Percentiles rank a stretch among this genome's conserved stretches.
Evolutionary conservation across 495 filamentous ascomycete species (phyloP).

Genomic region (Astrocystis sublimbata): DNA sequence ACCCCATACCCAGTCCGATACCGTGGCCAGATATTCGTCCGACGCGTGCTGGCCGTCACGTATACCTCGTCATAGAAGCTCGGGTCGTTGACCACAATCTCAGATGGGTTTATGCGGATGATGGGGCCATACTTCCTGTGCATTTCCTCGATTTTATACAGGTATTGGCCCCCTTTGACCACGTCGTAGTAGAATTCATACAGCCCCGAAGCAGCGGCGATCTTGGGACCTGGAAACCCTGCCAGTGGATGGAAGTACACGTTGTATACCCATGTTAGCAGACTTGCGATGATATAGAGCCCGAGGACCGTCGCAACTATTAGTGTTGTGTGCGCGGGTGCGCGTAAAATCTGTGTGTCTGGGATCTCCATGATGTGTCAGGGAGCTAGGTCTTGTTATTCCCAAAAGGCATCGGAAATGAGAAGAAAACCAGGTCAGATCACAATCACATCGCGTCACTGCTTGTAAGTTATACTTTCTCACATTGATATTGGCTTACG

Average conservation of each 20-base stretch:
- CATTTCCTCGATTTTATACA: slow-evolving; percentile 38
- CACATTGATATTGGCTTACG: too few relatives aligned
- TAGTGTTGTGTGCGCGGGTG: too few relatives aligned
- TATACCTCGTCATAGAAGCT: slow-evolving; percentile 41
- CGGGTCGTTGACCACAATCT: slow-evolving; percentile 51
- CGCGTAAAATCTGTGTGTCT: too few relatives aligned
- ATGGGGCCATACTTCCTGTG: slow-evolving; percentile 49
- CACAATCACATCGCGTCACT: too few relatives aligned
- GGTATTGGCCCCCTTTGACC: slow-evolving; percentile 36
- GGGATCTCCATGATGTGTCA: too few relatives aligned
- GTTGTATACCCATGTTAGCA: background rate
- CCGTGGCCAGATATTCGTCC: background rate
- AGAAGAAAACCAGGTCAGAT: too few relatives aligned
- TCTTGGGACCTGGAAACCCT: background rate
- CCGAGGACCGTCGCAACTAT: too few relatives aligned
- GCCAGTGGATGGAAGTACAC: background rate
- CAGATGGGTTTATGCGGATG: slow-evolving; percentile 52
- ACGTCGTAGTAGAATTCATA: slow-evolving; percentile 34
- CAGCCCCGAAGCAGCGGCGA: background rate
- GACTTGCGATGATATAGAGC: too few relatives aligned
- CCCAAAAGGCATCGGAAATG: too few relatives aligned
- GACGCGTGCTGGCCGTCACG: slow-evolving; percentile 2
- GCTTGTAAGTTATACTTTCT: too few relatives aligned
- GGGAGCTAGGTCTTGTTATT: too few relatives aligned
- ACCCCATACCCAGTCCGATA: background rate